These are phyloP conservation scores for Phytophthora chlamydospora DNA, from an alignment of 352 stramenopile genomes.

Conservation along the genomic window DNA sequence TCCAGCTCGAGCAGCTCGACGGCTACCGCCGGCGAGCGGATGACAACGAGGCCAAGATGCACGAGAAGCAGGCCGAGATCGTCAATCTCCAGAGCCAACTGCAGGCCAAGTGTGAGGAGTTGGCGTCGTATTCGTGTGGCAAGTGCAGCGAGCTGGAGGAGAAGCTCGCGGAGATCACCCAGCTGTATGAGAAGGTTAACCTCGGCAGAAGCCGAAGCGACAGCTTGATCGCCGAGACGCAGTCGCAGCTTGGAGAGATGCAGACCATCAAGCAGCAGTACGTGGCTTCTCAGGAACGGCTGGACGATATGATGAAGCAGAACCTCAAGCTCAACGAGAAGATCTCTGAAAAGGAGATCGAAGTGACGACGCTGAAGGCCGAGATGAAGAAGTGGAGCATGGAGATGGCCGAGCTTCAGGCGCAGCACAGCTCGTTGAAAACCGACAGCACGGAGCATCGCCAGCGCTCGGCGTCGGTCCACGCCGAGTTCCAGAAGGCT, in stretches of 20 bases:
- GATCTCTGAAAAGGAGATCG: slow-evolving; percentile 60
- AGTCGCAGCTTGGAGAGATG: slow-evolving; percentile 46
- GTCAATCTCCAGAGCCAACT: slow-evolving; percentile 41
- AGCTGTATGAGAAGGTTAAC: slow-evolving; percentile 70
- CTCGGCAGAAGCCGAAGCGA: slow-evolving; percentile 61
- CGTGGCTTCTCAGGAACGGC: slow-evolving; percentile 37
- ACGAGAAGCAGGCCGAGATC: slow-evolving; percentile 40
- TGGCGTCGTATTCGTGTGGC: slow-evolving; percentile 35
- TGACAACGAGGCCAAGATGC: slow-evolving; percentile 50
- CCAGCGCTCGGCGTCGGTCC: slow-evolving; percentile 50
- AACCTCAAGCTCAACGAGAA: slow-evolving; percentile 66
- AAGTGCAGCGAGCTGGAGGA: slow-evolving; percentile 51
- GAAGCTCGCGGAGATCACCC: slow-evolving; percentile 55
- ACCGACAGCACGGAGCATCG: slow-evolving; percentile 49
- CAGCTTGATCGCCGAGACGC: slow-evolving; percentile 59
- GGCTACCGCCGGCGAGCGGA: slow-evolving; percentile 50
- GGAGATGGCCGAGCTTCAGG: slow-evolving; percentile 48
- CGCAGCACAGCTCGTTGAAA: slow-evolving; percentile 46
- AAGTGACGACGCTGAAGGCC: slow-evolving; percentile 45
- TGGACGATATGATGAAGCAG: slow-evolving; percentile 55
- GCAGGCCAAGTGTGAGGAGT: slow-evolving; percentile 40
- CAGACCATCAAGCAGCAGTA: slow-evolving; percentile 53
- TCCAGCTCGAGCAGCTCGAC: slow-evolving; percentile 66
- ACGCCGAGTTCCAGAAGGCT: slow-evolving; percentile 51
- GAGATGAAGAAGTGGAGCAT: slow-evolving; percentile 54